phyloP scores from a whole-genome alignment of 208 protist genomes.

The Naegleria gruberi region DNA sequence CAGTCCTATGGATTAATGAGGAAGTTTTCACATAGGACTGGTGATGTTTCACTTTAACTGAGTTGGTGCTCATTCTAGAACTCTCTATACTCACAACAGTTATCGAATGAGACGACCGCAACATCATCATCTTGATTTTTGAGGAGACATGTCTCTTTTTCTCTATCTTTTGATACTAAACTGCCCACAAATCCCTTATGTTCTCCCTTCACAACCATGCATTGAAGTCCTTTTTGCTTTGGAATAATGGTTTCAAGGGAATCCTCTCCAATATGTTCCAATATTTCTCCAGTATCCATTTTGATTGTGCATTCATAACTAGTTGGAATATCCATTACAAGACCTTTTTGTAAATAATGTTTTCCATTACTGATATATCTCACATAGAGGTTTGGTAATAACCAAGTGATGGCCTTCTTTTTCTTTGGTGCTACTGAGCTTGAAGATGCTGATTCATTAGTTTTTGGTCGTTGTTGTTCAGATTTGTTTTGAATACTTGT shows the following conservation, averaged over 20 bases:
- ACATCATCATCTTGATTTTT: not conserved
- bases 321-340: not conserved
- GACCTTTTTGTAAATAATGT: slow-evolving; percentile 1
- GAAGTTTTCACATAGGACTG: no score
- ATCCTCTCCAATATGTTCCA: not conserved
- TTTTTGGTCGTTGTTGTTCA: no score
- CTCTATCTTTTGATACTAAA: not conserved
- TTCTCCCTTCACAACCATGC: not conserved
- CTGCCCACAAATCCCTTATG: not conserved
- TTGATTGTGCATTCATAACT: not conserved
- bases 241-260: not conserved
- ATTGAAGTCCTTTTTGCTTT: not conserved
- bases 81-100: slow-evolving; percentile 3
- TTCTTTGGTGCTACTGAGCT: not conserved
- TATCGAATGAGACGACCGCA: not conserved
- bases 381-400: not conserved
- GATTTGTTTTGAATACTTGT: not conserved
- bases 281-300: not conserved
- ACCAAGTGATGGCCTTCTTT: not conserved
- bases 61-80: no score
- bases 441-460: not conserved
- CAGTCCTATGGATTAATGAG: no score
- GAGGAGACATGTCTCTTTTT: not conserved
- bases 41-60: no score
- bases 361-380: not conserved